A percentile compares a stretch with the other conserved stretches of the same genome.
phyloP scores from a whole-genome alignment of 441 rosid species.

The Mallotus japonicus region DNA sequence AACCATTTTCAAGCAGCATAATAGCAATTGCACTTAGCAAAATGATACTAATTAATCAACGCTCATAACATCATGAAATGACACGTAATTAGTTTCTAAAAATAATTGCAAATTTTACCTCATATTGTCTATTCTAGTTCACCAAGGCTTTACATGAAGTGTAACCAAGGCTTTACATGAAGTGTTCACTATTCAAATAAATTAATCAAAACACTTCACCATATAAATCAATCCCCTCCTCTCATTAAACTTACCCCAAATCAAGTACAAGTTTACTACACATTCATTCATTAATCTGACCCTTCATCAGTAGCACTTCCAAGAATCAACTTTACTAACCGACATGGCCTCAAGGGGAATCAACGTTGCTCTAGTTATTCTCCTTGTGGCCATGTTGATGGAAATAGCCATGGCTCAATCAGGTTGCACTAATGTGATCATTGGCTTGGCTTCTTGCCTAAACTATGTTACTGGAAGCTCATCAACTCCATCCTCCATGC shows the following conservation, averaged over 20 bases:
- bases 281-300: not conserved
- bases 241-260: not conserved
- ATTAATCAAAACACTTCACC: too few species aligned
- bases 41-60: not conserved
- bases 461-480: too few species aligned
- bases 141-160: too few species aligned
- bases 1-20: too few species aligned
- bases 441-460: conserved; percentile 53
- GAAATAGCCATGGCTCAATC: conserved; percentile 46
- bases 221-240: conserved; percentile 23
- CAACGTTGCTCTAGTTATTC: too few species aligned
- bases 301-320: not conserved
- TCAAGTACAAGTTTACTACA: not conserved
- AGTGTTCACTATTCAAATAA: too few species aligned
- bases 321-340: too few species aligned
- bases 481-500: conserved; percentile 51
- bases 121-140: too few species aligned
- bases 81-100: too few species aligned
- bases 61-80: not conserved
- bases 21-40: not conserved
- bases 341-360: conserved; percentile 30
- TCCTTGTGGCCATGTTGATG: conserved; percentile 34
- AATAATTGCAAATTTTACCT: too few species aligned
- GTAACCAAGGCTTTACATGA: too few species aligned
- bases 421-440: conserved; percentile 50